These are phyloP conservation scores for Sclerotinia subarctica DNA, from an alignment of 2,329 filamentous ascomycete genomes.

Conservation along the genomic window DNA sequence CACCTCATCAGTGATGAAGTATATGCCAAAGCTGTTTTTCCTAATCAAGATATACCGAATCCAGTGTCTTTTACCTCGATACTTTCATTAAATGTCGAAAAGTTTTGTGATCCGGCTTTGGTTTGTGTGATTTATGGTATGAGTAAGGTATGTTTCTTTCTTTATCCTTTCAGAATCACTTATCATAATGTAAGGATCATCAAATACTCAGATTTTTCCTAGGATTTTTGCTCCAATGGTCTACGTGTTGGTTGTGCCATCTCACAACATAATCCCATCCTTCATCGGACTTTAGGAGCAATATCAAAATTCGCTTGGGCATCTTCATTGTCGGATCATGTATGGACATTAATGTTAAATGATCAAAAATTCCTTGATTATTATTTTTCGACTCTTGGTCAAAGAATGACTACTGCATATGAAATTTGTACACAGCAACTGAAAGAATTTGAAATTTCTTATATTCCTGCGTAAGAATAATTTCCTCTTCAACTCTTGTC, in stretches of 20 bases:
- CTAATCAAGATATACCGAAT: conserved; percentile 34
- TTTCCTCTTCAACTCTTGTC: background rate
- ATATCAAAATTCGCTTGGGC: conserved; percentile 25
- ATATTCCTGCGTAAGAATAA: conserved; percentile 16
- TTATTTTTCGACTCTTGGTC: conserved; percentile 18
- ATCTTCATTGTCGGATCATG: conserved; percentile 22
- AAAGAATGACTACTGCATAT: conserved; percentile 18
- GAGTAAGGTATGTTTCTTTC: conserved; percentile 22
- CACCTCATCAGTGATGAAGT: conserved; percentile 50
- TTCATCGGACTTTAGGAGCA: conserved; percentile 14
- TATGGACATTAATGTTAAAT: conserved; percentile 22
- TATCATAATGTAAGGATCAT: background rate
- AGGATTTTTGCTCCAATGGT: conserved; percentile 47
- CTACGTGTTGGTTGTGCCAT: conserved; percentile 41
- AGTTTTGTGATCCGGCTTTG: conserved; percentile 45
- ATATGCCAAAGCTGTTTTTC: conserved; percentile 46
- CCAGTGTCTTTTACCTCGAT: conserved; percentile 48
- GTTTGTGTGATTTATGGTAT: conserved; percentile 43
- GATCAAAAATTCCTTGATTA: conserved; percentile 21
- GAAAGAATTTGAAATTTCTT: conserved; percentile 16
- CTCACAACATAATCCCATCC: conserved; percentile 21
- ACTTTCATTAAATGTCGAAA: conserved; percentile 45
- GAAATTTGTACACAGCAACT: conserved; percentile 18
- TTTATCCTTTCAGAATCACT: fast-evolving
- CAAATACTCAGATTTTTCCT: background rate